Percentiles rank a stretch among this genome's conserved stretches.
These are phyloP conservation scores for Hymenoscyphus linearis DNA, from an alignment of 2,329 filamentous ascomycete species.

Conservation along the genomic window DNA sequence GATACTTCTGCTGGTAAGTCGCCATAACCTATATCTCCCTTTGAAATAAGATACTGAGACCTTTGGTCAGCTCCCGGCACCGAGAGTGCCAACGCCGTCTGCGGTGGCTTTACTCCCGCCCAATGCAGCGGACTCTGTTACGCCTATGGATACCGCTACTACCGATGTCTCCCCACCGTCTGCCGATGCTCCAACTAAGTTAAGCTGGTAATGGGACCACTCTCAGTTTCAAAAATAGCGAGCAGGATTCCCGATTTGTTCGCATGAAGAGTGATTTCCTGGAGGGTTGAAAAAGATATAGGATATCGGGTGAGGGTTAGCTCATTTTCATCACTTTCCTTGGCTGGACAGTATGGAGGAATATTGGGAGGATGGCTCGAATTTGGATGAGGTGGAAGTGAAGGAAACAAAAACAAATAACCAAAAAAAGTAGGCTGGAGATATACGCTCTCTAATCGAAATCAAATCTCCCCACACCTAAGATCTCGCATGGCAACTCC, in stretches of 20 bases:
- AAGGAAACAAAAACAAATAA: neutral
- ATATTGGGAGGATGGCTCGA: neutral
- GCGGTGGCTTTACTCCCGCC: neutral
- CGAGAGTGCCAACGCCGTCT: neutral
- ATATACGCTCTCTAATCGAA: neutral
- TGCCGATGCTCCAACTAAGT: neutral
- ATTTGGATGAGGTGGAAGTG: neutral
- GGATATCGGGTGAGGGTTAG: neutral
- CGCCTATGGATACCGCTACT: neutral
- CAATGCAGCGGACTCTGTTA: neutral
- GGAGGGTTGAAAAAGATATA: neutral
- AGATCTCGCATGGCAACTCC: neutral
- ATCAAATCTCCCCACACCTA: neutral
- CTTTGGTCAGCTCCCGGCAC: neutral
- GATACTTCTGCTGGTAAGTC: neutral
- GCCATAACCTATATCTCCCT: neutral
- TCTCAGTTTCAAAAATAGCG: neutral
- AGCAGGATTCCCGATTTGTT: neutral
- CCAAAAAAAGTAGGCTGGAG: neutral
- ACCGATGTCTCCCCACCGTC: neutral
- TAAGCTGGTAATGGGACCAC: neutral
- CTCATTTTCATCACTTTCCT: neutral
- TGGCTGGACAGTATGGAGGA: neutral
- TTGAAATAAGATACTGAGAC: neutral
- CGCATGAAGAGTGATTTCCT: neutral